Base-by-base conservation (phyloP, 352 stramenopile species). In the Discostella stelligera region DNA sequence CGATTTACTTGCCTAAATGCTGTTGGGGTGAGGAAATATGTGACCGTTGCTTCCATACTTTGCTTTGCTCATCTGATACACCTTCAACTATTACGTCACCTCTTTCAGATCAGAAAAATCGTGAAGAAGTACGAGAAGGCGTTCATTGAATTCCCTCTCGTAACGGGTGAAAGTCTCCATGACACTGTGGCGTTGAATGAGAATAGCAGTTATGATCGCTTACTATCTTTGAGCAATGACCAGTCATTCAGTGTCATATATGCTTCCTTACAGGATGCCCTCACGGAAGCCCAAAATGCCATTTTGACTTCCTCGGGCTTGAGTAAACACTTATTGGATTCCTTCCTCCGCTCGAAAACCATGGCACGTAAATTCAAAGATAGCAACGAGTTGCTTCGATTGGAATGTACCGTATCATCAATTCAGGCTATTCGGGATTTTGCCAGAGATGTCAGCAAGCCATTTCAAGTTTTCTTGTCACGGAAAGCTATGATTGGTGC, bases 71-170 rank as follows among this genome's bases (percentile, higher is more conserved):
- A 61, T 61, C 53, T 44, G 37, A 44, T 14, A 44, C 3, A 37
- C 53, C 23, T 61, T 3, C 14, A 11, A 20, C 14, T 46, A 8
- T 61, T 41, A 13, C 14, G 13, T 44, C 53, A 61, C 30, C 41
- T 11, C 27, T 53, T 41, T 71, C 61, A 61, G 6, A 75, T 85
- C 21, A 60, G 82, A 48, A 90, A 90, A 64, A 87, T 90, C 49
- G 59, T 82, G 7, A 90, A 90, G 30, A 90, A 90, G 44, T 83
- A 87, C 53, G 73, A 84, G 27, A 90, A 90, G 54, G 65, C 80
- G 21, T 65, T 83, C 18, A 46, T 66, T 41, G 48, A 46, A 14
- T 74, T 70, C 49, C 23, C 71, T 50, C 9, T 70, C 23, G 44
- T 58, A 39, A 67, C 27, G 54, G 21, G 68, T 32, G 60, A 70